Conservation (phyloP, 2,329 filamentous ascomycete species). For the Fusarium sp. region DNA sequence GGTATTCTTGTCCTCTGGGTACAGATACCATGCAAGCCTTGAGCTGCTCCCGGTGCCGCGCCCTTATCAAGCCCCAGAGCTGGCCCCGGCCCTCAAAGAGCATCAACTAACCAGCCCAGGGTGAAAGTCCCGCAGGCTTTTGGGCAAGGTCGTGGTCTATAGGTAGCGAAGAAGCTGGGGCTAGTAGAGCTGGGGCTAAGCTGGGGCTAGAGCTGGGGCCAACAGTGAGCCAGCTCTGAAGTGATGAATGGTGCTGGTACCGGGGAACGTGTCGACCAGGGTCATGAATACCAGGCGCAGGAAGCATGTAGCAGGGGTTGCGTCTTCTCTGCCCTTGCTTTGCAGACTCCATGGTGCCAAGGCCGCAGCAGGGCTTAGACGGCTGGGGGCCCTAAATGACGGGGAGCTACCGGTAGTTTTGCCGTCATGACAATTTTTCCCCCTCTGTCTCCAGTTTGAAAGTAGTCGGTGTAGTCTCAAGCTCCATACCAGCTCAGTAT, state of each 20-base stretch:
- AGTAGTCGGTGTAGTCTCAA: constrained; percentile 39
- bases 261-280: constrained; percentile 46
- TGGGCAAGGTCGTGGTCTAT: constrained; percentile 36
- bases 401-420: constrained; percentile 48
- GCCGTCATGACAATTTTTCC: constrained; percentile 38
- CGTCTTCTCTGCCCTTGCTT: constrained; percentile 38
- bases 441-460: constrained; percentile 12
- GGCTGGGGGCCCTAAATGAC: constrained; percentile 44
- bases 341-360: constrained; percentile 38
- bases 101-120: constrained; percentile 28
- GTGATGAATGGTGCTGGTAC: constrained; percentile 42
- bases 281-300: constrained; percentile 39
- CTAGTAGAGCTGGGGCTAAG: constrained; percentile 39
- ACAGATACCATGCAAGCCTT: constrained; percentile 43
- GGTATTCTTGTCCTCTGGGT: constrained; percentile 44
- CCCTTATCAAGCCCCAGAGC: constrained; percentile 48
- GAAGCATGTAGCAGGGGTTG: constrained; percentile 39
- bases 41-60: constrained; percentile 39
- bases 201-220: constrained; percentile 42
- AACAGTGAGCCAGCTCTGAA: constrained; percentile 38
- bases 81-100: constrained; percentile 29
- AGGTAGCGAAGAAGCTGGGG: constrained; percentile 41
- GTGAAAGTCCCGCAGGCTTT: constrained; percentile 40
- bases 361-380: constrained; percentile 46
- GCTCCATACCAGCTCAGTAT: constrained; percentile 4